Base-by-base conservation (phyloP, 352 stramenopile species). In the Phytophthora pinifolia region DNA sequence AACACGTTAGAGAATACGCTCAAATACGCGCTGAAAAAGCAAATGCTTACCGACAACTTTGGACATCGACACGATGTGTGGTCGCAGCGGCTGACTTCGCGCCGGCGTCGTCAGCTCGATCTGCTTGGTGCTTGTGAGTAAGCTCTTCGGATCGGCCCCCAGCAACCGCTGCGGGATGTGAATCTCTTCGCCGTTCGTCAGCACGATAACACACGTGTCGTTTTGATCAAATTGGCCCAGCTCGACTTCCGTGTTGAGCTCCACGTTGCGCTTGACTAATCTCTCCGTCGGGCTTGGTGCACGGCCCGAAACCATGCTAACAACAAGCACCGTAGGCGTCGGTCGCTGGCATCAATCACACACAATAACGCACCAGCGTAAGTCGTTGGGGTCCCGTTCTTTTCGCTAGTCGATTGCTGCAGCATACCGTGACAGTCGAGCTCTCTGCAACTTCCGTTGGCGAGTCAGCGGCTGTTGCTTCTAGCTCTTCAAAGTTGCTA, bases 181-280 rank as follows among this genome's bases (percentile, higher is more conserved):
- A 10, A 92, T 59, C 39, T 90, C 79, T 72, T 92, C 82, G 10
- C 82, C 82, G 33, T 92, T 65, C 50, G 72, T 92, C 37, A 92
- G 36, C 22, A 92, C 62, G 18, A 92, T 47, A 12, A 92, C 62
- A 44, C 82, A 92, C 2, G 71, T 70, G 29, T 92, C 79, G 32
- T 81, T 82, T 45, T 75, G 66, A 14, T 55, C 54, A 25, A 92
- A 82, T 4, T 51, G 27, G 9, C 82, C 82, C 30, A 92, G 35
- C 33, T 73, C 55, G 2, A 92, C 41, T 13, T 88, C 79, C 17
- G 57, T 74, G 30, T 69, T 47, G 27, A 88, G 49, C 22, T 86
- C 74, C 9, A 89, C 66, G 35, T 82, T 75, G 36, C 82, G 77
- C 50, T 83, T 84, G 13, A 92, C 66, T 29, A 92, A 59, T 15